These are phyloP conservation scores for Allodekkera sacchari DNA, from an alignment of 805 yeast species.

Conservation along the genomic window DNA sequence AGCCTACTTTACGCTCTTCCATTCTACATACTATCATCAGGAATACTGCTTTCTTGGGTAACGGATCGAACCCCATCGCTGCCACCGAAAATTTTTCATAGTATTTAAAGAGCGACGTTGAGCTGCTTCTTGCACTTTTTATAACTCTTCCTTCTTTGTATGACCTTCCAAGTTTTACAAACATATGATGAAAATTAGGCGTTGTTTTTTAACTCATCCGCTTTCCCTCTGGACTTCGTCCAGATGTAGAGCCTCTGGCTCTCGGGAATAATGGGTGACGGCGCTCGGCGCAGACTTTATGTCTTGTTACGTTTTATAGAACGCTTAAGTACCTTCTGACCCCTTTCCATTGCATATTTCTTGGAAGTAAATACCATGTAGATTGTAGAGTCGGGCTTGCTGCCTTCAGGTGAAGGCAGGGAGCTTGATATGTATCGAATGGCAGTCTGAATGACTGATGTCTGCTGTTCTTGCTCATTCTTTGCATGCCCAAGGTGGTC, in stretches of 20 bases:
- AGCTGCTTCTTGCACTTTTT: conserved; percentile 2
- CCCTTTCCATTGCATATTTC: too few relatives aligned
- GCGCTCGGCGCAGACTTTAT: conserved; percentile 27
- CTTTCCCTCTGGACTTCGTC: conserved; percentile 18
- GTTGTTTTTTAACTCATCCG: conserved; percentile 30
- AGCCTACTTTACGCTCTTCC: too few relatives aligned
- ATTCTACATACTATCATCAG: too few relatives aligned
- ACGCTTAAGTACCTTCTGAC: conserved; percentile 27
- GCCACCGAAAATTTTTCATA: conserved; percentile 5
- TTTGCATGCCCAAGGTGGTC: conserved; percentile 17
- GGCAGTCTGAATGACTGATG: neutral
- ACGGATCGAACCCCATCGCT: too few relatives aligned
- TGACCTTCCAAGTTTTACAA: conserved; percentile 64
- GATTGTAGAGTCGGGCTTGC: too few relatives aligned
- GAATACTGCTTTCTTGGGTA: too few relatives aligned
- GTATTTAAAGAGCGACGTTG: too few relatives aligned
- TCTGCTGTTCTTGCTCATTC: neutral
- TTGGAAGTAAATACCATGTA: too few relatives aligned
- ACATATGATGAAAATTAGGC: conserved; percentile 56
- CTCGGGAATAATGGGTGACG: conserved; percentile 24
- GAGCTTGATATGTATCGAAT: too few relatives aligned
- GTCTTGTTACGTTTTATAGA: conserved; percentile 25
- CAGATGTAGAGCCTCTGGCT: conserved; percentile 8
- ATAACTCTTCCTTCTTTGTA: conserved; percentile 25
- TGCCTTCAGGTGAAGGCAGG: too few relatives aligned